Base-by-base conservation (phyloP, 306 rosid genomes). In the Dicorynia guianensis region DNA sequence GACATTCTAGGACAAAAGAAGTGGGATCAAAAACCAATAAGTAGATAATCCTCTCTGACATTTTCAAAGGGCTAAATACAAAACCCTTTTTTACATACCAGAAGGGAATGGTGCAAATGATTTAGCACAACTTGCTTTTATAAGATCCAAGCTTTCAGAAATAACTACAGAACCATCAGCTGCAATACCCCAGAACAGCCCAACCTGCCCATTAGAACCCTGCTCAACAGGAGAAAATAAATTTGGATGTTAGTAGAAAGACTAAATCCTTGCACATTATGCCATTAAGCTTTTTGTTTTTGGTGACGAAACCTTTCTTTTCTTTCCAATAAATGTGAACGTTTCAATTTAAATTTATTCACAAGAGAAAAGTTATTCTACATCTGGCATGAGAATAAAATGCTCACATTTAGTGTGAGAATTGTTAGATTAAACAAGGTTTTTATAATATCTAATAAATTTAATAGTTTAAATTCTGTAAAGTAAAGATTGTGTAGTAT, bases 71-170 rank as follows among this genome's bases (percentile, higher is more conserved):
- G 30, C 30, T 25, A 25, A 25, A 25, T 2, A 25, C 30, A 25
- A 25, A 17, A 69, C 38, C 9, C 6, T 54, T 50, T 40, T 50
- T 8, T 40, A 80, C 67, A 11, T 87, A 83, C 90, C 88, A 19
- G 68, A 46, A 30, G 92, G 89, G 60, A 88, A 85, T 69, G 92
- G 89, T 17, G 92, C 89, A 76, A 78, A 88, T 13, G 92, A 88
- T 66, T 85, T 88, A 39, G 92, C 87, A 79, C 89, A 85, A 33
- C 88, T 77, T 34, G 67, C 78, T 81, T 88, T 83, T n/a, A 88
- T 33, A 25, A 83, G 56, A 71, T 69, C 85, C 83, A 88, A 80
- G 35, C 76, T 63, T 25, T 88, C 86, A 7, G 88, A 88, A 47
- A 88, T 76, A 25, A 88, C 88, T 18, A 81, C 85, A 18, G 88